Base-by-base conservation (phyloP, 2,329 filamentous ascomycete species). In the Paramyrothecium roridum region DNA sequence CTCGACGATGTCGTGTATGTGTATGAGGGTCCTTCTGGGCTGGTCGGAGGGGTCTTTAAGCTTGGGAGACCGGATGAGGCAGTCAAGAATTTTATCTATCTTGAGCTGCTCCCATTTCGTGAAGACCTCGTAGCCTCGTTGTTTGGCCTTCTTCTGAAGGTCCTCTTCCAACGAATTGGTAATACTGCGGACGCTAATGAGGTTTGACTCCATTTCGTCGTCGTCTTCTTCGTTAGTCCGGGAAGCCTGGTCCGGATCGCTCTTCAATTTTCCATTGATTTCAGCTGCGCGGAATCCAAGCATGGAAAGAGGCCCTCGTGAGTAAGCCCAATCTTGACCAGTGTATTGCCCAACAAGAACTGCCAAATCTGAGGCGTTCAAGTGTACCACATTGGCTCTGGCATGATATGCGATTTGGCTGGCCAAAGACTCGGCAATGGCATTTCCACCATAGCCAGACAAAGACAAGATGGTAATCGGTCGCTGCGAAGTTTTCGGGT, bases 1-100 rank as follows among this genome's bases (percentile, higher is more conserved):
- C 59, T 96, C 90, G 53, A 89, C 85, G 65, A 91, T 89, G 68
- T 98, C 91, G 67, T 89, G 84, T 13, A 96, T 75, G 63, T 91
- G 91, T 43, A 96, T 78, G 56, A 98, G 86, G 8, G 92, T 79
- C 22, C 79, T 79, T 21, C 69, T 78, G 67, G 64, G 67, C 62
- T 67, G 64, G 8, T 60, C 49, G 26, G 61, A 57, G 7, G 69
- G 61, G 20, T 69, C 60, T 54, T 71, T 74, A 20, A 66, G 54
- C 23, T 80, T 72, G 3, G 78, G 75, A 2, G 79, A 75, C 48
- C 73, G 71, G 23, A 86, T 71, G n/a, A 89, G 70, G 49, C 80
- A 75, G 49, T 86, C 82, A 46, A 89, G 62, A 8, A 81, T 76
- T 33, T 80, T 76, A 52, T 79, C 79, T 56, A 86, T 73, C 67